Evolutionary conservation across 148 eudicot genomes (phyloP).

Genomic region (Chenopodium berlandieri): DNA sequence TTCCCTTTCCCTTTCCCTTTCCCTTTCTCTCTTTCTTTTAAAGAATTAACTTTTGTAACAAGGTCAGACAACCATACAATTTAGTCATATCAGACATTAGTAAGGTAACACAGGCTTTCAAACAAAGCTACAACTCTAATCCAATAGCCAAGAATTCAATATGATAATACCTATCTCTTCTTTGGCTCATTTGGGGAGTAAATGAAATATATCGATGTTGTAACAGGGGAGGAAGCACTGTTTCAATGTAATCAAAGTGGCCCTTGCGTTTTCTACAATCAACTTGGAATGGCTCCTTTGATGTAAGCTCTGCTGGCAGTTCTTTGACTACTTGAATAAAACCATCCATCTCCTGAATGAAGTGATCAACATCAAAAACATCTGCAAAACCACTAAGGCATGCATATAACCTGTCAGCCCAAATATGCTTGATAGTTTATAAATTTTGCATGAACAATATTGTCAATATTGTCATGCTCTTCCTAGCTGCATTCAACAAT

Average conservation of each 20-base stretch:
- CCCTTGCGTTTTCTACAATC: conserved; percentile 94
- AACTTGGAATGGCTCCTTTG: conserved; percentile 76
- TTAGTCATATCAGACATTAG: not conserved
- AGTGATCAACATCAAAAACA: conserved; percentile 92
- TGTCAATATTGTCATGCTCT: not conserved
- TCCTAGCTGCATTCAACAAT: not conserved
- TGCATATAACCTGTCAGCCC: conserved; percentile 18
- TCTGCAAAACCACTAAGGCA: conserved; percentile 91
- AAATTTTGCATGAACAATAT: not conserved
- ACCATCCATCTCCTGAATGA: conserved; percentile 72
- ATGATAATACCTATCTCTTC: conserved; percentile 75
- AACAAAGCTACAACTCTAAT: not conserved
- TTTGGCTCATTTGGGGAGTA: conserved; percentile 97
- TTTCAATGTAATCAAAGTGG: conserved; percentile 80
- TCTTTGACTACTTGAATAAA: conserved; percentile 73
- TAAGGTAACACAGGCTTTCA: not conserved
- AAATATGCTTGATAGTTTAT: not conserved
- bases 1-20: not conserved
- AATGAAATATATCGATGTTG: conserved; percentile 87
- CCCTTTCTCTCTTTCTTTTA: not conserved
- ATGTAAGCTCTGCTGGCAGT: conserved; percentile 67
- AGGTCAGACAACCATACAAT: not conserved
- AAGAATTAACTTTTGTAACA: not conserved
- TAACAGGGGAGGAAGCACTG: conserved; percentile 77
- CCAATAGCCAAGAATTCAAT: not conserved